Evolutionary conservation across 805 yeast species (phyloP).

Genomic region (Zygoascus tannicola): DNA sequence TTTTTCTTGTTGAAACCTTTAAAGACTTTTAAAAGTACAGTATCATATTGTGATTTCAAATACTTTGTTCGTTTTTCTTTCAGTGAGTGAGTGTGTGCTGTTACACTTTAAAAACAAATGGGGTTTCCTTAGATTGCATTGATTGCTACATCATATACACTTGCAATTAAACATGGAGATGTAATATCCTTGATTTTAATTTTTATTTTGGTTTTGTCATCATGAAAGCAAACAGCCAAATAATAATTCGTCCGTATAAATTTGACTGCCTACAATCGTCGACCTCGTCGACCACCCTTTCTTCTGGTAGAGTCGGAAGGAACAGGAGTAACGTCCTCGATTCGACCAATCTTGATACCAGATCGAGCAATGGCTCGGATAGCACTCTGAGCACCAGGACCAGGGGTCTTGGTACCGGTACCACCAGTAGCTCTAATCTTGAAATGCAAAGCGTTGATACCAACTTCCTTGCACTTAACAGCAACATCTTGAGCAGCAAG

Average conservation of each 20-base stretch:
- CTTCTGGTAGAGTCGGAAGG: conserved; percentile 99
- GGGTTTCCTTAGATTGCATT: background rate
- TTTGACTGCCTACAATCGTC: conserved; percentile 83
- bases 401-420: conserved; percentile 99
- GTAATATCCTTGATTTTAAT: background rate
- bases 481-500: conserved; percentile 99
- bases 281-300: conserved; percentile 99
- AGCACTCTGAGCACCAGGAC: conserved; percentile 99
- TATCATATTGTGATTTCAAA: too few relatives aligned
- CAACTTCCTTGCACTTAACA: conserved; percentile 97
- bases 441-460: conserved; percentile 98
- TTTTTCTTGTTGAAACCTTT: too few relatives aligned
- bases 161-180: background rate
- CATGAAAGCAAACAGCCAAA: too few relatives aligned
- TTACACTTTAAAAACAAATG: too few relatives aligned
- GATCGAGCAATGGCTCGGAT: conserved; percentile 99
- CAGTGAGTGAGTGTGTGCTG: too few relatives aligned
- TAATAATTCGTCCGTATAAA: too few relatives aligned
- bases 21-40: too few relatives aligned
- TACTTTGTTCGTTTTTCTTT: too few relatives aligned
- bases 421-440: conserved; percentile 99
- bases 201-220: background rate
- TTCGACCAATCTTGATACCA: conserved; percentile 99
- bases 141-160: background rate
- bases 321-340: conserved; percentile 99